These are phyloP conservation scores for Lunularia cruciata DNA, from an alignment of 225 moss, liverwort and hornwort species.

Conservation along the genomic window DNA sequence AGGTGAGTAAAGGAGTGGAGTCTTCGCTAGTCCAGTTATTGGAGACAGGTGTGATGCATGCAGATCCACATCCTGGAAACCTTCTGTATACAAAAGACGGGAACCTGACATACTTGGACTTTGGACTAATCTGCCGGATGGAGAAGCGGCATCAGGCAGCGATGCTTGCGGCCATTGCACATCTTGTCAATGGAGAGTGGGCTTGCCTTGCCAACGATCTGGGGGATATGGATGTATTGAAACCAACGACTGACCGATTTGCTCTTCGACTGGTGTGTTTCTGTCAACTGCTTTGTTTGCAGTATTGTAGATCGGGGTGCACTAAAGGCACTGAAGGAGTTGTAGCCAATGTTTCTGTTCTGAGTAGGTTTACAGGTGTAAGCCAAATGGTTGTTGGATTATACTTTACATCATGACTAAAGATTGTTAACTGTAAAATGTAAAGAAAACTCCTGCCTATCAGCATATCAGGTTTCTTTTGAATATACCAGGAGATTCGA, in stretches of 20 bases:
- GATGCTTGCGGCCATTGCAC: constrained; percentile 93
- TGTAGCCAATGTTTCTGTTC: too few relatives aligned
- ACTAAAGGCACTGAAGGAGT: too few relatives aligned
- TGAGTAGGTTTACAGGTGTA: too few relatives aligned
- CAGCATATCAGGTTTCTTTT: too few relatives aligned
- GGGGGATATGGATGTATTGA: constrained; percentile 86
- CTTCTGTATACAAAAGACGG: constrained; percentile 70
- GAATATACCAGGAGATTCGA: too few relatives aligned
- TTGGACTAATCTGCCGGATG: constrained; percentile 73
- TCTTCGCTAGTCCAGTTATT: constrained; percentile 82
- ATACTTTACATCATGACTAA: too few relatives aligned
- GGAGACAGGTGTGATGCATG: constrained; percentile 96
- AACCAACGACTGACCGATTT: constrained; percentile 89
- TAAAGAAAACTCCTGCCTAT: too few relatives aligned
- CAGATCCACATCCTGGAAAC: constrained; percentile 97
- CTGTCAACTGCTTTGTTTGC: neutral
- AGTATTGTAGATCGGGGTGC: too few relatives aligned
- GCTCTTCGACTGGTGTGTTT: constrained; percentile 81
- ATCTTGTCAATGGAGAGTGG: constrained; percentile 98
- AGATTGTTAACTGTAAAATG: too few relatives aligned
- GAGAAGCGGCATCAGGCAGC: constrained; percentile 74
- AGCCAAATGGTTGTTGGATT: too few relatives aligned
- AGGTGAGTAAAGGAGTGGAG: constrained; percentile 93
- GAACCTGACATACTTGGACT: constrained; percentile 78
- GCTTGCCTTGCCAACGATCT: constrained; percentile 84